Evolutionary conservation across 257 asterid species (phyloP).

Genomic region (Nicotiana tabacum): DNA sequence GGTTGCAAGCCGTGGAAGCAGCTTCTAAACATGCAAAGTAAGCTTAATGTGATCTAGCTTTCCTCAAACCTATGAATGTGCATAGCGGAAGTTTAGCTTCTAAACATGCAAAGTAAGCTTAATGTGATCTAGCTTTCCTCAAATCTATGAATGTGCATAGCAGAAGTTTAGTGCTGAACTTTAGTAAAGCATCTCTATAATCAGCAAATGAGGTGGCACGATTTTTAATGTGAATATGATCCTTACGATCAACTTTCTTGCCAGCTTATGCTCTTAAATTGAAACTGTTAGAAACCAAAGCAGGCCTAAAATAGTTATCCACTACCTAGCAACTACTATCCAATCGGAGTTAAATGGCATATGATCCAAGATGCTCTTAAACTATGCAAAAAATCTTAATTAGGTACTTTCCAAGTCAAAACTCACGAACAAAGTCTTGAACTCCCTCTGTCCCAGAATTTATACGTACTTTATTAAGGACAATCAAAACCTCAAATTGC

Average conservation of each 20-base stretch:
- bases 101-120: neutral
- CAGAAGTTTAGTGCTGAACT: neutral
- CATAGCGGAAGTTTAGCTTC: neutral
- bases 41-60: neutral
- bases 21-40: neutral
- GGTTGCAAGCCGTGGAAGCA: neutral
- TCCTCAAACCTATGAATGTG: neutral
- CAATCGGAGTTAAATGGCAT: no score
- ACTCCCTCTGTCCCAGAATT: neutral
- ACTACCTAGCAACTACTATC: no score
- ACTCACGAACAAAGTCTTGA: neutral
- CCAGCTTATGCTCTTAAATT: neutral
- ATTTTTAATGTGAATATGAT: no score
- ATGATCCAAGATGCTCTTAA: neutral
- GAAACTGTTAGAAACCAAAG: neutral
- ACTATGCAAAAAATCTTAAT: neutral
- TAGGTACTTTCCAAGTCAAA: neutral
- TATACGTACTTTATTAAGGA: neutral
- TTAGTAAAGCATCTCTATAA: no score
- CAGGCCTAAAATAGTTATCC: no score
- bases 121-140: neutral
- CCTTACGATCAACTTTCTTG: no score
- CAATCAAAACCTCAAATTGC: neutral
- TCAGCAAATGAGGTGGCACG: no score
- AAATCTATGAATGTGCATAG: no score